phyloP scores from a whole-genome alignment of 495 filamentous ascomycete species.

The Neurospora cerealis region DNA sequence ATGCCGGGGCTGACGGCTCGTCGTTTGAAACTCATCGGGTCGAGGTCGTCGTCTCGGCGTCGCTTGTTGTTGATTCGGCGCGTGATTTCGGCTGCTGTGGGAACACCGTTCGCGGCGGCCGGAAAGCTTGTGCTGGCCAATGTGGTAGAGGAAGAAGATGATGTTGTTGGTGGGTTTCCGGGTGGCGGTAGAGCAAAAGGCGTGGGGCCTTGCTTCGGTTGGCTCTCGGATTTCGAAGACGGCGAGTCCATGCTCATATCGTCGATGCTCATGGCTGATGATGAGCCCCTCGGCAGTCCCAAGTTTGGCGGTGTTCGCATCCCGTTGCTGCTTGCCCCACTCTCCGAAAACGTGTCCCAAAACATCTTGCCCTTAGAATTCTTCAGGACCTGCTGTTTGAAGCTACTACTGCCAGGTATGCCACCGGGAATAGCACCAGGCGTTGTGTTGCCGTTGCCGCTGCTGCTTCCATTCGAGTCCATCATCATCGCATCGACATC shows the following conservation, averaged over 20 bases:
- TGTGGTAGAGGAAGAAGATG: background rate
- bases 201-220: constrained; percentile 6
- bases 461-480: constrained; percentile 27
- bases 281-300: constrained; percentile 44
- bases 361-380: constrained; percentile 65
- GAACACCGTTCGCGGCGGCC: constrained; percentile 37
- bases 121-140: constrained; percentile 13
- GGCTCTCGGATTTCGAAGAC: constrained; percentile 29
- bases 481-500: constrained; percentile 53
- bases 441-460: constrained; percentile 39
- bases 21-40: constrained; percentile 81
- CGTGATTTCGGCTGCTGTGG: constrained; percentile 56
- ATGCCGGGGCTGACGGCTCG: constrained; percentile 88
- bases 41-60: constrained; percentile 83
- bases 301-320: constrained; percentile 49
- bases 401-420: constrained; percentile 34
- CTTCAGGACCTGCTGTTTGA: constrained; percentile 60
- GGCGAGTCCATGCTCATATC: constrained; percentile 72
- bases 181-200: background rate
- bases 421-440: background rate
- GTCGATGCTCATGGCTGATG: constrained; percentile 54
- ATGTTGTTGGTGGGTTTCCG: background rate
- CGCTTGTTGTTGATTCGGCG: constrained; percentile 64
- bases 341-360: constrained; percentile 66
- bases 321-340: constrained; percentile 33